These are phyloP conservation scores for Arthroderma sp. DNA, from an alignment of 2,329 filamentous ascomycete genomes.

Conservation along the genomic window DNA sequence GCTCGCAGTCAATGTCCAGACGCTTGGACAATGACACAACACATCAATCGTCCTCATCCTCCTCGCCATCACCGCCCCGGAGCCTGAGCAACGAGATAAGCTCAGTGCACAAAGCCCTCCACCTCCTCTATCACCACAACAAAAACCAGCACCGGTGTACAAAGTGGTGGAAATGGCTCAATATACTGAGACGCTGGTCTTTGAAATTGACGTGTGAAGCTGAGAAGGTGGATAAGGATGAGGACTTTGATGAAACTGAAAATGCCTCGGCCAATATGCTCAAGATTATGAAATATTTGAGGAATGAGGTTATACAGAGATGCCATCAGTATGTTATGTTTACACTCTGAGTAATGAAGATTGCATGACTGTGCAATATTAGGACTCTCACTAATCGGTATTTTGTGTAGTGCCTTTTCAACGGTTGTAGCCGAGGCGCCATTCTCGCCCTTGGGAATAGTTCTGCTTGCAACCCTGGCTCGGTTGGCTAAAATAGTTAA, in stretches of 20 bases:
- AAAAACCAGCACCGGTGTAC: conserved; percentile 76
- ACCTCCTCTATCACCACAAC: conserved; percentile 68
- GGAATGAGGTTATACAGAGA: conserved; percentile 23
- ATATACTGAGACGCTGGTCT: conserved; percentile 55
- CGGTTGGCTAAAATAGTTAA: conserved; percentile 35
- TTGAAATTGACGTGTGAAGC: conserved; percentile 39
- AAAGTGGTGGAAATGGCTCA: conserved; percentile 69
- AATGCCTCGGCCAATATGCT: conserved; percentile 17
- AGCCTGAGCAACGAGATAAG: conserved; percentile 14
- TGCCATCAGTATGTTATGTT: conserved; percentile 27
- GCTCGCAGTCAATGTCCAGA: not conserved
- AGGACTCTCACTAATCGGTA: not conserved
- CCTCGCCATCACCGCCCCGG: not conserved
- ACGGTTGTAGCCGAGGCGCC: conserved; percentile 59
- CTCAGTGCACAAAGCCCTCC: conserved; percentile 37
- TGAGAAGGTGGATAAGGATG: conserved; percentile 30
- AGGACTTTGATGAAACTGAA: conserved; percentile 11
- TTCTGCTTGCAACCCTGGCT: conserved; percentile 53
- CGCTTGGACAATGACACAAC: not conserved
- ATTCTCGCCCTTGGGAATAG: conserved; percentile 56
- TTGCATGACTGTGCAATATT: conserved; percentile 4
- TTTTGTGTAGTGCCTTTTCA: conserved; percentile 40
- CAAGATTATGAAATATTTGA: conserved; percentile 17
- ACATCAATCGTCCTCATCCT: not conserved
- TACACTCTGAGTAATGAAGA: not conserved